A percentile compares a stretch with the other conserved stretches of the same genome.
These are phyloP conservation scores for Auriculariales sp. DNA, from an alignment of 768 basidiomycete genomes.

Conservation along the genomic window DNA sequence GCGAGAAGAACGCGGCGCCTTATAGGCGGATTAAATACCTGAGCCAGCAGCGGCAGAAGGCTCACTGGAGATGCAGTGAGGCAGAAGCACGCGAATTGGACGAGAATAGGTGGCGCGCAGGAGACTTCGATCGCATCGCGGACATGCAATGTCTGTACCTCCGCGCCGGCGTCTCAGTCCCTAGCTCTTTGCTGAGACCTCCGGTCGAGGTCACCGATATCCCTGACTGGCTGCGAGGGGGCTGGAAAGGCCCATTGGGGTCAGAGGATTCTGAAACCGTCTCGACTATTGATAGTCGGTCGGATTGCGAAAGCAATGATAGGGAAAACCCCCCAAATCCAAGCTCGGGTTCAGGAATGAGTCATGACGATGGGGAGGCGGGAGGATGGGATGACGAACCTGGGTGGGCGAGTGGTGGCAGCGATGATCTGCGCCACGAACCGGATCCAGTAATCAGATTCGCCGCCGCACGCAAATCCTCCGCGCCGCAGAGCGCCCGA, in stretches of 20 bases:
- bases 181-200: background rate
- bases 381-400: background rate
- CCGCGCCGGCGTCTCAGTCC: background rate
- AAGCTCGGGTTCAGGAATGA: too few relatives aligned
- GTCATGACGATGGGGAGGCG: too few relatives aligned
- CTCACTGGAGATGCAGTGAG: too few relatives aligned
- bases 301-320: background rate
- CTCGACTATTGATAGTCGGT: background rate
- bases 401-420: background rate
- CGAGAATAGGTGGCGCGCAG: background rate
- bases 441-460: background rate
- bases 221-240: background rate
- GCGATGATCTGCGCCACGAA: background rate
- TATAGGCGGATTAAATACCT: too few relatives aligned
- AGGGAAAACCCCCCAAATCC: too few relatives aligned
- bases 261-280: background rate
- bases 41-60: too few relatives aligned
- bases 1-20: too few relatives aligned
- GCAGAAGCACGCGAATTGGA: background rate
- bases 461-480: background rate
- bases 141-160: background rate
- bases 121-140: background rate
- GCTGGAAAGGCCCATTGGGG: background rate
- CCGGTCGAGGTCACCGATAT: background rate
- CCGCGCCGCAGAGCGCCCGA: background rate